Evolutionary conservation across 768 basidiomycete species (phyloP), one percentile per base, ranked within the genome.

Genomic region (Xanthoconium stramineum): DNA sequence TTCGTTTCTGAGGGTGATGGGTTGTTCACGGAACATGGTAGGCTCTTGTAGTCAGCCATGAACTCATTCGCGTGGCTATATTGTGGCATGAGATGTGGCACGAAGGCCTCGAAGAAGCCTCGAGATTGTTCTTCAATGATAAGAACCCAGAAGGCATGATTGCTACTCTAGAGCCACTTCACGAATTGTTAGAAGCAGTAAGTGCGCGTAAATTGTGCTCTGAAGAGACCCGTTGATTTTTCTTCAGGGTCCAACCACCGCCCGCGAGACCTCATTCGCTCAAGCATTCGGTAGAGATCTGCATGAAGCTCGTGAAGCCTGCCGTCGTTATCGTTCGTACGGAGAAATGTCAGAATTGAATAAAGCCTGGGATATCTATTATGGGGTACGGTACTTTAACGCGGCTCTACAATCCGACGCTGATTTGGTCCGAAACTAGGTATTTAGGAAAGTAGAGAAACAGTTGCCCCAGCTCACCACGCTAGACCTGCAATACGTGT

Each of bases 61-160:
- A 99, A 69, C 81, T 99, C 37, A 98, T 98, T 56, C 88, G 97
- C 19, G 92, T 98, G 8, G 96, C 97, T 8, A 98, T 99, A 57
- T 77, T 99, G 12, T 99, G 97, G 97, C 95, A 98, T 63, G 97
- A 99, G 70, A 77, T 94, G 60, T 99, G 97, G 97, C 94, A 98
- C 64, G 97, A 99, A 74, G 94, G 93, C 17, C 78, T 99, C 20
- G 97, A 99, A 74, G 97, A 99, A 72, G 97, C 97, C 7, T 97
- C 95, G 8, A 83, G 97, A 40, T 75, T 94, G 45, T 99, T 94
- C 76, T 99, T 95, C 78, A 94, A 92, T 11, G 97, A 98, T 63
- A 90, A 93, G 65, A 97, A 99, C 70, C 88, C 96, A 2, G 90
- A 93, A 56, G 97, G 91, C 7, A 99, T 99, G 97, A 97, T 98